Percentiles rank a stretch among this genome's conserved stretches.
These are phyloP conservation scores for Termitomyces heimii DNA, from an alignment of 768 basidiomycete species.

Conservation along the genomic window DNA sequence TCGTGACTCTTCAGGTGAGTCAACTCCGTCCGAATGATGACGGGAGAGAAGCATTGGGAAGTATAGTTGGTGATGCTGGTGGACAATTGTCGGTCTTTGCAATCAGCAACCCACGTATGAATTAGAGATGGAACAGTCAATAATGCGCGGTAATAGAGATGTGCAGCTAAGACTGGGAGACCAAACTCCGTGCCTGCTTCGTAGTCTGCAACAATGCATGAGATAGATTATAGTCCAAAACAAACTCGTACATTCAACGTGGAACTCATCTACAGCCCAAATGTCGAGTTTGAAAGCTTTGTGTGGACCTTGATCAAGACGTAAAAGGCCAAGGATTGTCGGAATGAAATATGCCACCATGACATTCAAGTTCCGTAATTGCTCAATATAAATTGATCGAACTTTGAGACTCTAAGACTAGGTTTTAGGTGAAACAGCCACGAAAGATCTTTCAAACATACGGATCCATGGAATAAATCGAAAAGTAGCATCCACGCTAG, in stretches of 20 bases:
- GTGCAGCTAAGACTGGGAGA: constrained; percentile 69
- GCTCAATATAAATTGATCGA: constrained; percentile 79
- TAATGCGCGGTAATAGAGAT: constrained; percentile 85
- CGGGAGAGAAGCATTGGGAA: constrained; percentile 80
- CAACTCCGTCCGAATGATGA: constrained; percentile 82
- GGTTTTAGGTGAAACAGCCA: too few species aligned
- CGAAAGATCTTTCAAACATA: constrained; percentile 29
- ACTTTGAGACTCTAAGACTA: constrained; percentile 77
- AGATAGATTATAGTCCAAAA: neutral
- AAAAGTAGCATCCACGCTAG: constrained; percentile 88
- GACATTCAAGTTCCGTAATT: constrained; percentile 68
- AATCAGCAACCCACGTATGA: constrained; percentile 78
- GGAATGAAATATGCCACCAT: constrained; percentile 66
- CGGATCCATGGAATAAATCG: constrained; percentile 79
- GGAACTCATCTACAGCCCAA: constrained; percentile 84
- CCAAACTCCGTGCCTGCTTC: constrained; percentile 45
- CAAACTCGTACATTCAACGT: constrained; percentile 54
- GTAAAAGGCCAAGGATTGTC: constrained; percentile 58
- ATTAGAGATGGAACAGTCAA: constrained; percentile 81
- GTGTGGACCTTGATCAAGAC: constrained; percentile 56
- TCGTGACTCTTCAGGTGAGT: constrained; percentile 58
- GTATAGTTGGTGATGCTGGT: constrained; percentile 73
- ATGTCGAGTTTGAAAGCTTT: constrained; percentile 76
- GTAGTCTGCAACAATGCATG: constrained; percentile 39
- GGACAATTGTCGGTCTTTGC: constrained; percentile 87